These are phyloP conservation scores for Candida hungchunana DNA, from an alignment of 805 yeast genomes.

Conservation along the genomic window DNA sequence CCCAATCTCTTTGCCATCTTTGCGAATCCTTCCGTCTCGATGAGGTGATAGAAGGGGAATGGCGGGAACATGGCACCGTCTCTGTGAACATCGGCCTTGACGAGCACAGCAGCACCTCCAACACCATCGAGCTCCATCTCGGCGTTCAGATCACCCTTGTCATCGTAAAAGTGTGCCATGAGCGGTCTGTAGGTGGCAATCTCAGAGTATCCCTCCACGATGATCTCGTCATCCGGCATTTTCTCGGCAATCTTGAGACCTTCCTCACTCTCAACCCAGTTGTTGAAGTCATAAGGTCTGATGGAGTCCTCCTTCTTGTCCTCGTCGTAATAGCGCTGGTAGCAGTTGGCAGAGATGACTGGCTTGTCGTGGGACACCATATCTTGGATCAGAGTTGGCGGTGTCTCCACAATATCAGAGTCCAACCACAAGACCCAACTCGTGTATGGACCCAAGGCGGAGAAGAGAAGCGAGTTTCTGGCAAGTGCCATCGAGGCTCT, in stretches of 20 bases:
- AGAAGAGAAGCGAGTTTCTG: constrained; percentile 83
- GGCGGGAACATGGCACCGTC: constrained; percentile 99
- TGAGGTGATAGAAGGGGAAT: constrained; percentile 93
- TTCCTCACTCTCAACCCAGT: constrained; percentile 86
- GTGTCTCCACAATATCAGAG: constrained; percentile 90
- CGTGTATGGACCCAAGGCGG: constrained; percentile 83
- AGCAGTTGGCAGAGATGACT: constrained; percentile 88
- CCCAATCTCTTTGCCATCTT: constrained; percentile 95
- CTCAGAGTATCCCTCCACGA: constrained; percentile 92
- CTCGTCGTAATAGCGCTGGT: constrained; percentile 69
- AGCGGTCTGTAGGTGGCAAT: constrained; percentile 91
- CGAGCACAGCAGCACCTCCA: constrained; percentile 95
- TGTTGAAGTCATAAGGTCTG: constrained; percentile 92
- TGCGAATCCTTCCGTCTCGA: constrained; percentile 98
- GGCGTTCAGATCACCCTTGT: constrained; percentile 53
- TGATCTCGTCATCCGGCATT: constrained; percentile 83
- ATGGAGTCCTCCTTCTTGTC: constrained; percentile 52
- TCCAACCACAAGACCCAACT: constrained; percentile 98
- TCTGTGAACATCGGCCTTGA: constrained; percentile 95
- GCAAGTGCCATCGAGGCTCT: constrained; percentile 91
- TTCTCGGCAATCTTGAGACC: constrained; percentile 70
- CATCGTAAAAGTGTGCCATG: constrained; percentile 85
- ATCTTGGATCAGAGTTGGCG: constrained; percentile 79
- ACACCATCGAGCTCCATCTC: constrained; percentile 93
- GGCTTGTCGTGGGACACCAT: constrained; percentile 82